Evolutionary conservation across 108 stramenopile species (phyloP).

Genomic region (Asterionellopsis glacialis): DNA sequence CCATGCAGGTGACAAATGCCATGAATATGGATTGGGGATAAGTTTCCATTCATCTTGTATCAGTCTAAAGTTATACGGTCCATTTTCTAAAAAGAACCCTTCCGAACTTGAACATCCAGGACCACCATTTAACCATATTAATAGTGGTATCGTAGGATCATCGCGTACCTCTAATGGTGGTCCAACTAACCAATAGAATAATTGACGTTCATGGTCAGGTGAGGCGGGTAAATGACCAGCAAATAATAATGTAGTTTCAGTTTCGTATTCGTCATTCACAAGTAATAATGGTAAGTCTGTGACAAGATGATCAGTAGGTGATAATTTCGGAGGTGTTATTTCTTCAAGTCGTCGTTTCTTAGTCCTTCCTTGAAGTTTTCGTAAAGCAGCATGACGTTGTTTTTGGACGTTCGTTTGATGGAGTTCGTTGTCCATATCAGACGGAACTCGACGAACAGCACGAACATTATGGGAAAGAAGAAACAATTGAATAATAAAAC

Average conservation of each 20-base stretch:
- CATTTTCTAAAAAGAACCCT: slow-evolving; percentile 95
- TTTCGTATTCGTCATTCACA: slow-evolving; percentile 17
- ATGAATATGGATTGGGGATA: slow-evolving; percentile 57
- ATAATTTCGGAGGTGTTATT: too few relatives aligned
- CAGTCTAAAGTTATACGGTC: slow-evolving; percentile 73
- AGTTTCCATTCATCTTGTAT: slow-evolving; percentile 38
- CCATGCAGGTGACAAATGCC: slow-evolving; percentile 86
- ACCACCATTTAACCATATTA: slow-evolving; percentile 90
- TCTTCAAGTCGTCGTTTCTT: too few relatives aligned
- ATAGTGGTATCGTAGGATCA: slow-evolving; percentile 65
- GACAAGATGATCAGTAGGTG: slow-evolving; percentile 61
- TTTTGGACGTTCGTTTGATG: too few relatives aligned
- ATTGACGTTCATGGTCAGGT: slow-evolving; percentile 59
- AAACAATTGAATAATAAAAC: too few relatives aligned
- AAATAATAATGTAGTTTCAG: slow-evolving; percentile 51
- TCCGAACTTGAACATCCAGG: slow-evolving; percentile 95
- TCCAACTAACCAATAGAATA: slow-evolving; percentile 97
- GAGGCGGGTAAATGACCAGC: slow-evolving; percentile 70
- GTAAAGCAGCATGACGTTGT: too few relatives aligned
- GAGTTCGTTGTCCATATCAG: too few relatives aligned
- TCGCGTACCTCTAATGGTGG: slow-evolving; percentile 32
- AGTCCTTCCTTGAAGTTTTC: too few relatives aligned
- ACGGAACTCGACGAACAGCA: too few relatives aligned
- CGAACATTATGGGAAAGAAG: too few relatives aligned
- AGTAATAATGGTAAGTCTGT: slow-evolving; percentile 58